A percentile compares a stretch with the other conserved stretches of the same genome.
These are phyloP conservation scores for Parastagonospora avenae DNA, from an alignment of 2,329 filamentous ascomycete species.

Conservation along the genomic window DNA sequence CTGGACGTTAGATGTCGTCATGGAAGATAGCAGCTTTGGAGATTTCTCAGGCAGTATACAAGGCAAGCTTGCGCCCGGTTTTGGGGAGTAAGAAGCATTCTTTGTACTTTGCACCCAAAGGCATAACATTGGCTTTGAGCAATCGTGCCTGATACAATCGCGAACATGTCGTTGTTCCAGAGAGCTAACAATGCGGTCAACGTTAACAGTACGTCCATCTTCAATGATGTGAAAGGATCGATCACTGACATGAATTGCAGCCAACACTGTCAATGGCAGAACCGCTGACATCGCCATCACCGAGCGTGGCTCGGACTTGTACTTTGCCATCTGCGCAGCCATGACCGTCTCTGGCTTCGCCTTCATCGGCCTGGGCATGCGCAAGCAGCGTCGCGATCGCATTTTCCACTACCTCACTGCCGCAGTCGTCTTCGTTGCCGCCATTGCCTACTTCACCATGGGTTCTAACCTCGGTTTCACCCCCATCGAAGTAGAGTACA, in stretches of 20 bases:
- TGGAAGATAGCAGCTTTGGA: neutral
- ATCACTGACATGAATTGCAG: slow-evolving; percentile 17
- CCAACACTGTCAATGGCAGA: slow-evolving; percentile 52
- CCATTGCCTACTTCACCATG: slow-evolving; percentile 70
- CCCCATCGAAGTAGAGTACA: slow-evolving; percentile 67
- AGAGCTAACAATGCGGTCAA: slow-evolving; percentile 27
- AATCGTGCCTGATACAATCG: neutral
- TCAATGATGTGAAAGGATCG: neutral
- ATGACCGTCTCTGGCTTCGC: slow-evolving; percentile 60
- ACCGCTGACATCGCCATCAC: slow-evolving; percentile 63
- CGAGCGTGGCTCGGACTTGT: slow-evolving; percentile 64
- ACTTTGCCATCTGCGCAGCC: slow-evolving; percentile 65
- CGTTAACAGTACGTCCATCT: slow-evolving; percentile 17
- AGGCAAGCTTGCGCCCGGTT: neutral
- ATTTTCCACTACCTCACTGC: slow-evolving; percentile 70
- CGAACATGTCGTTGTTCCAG: slow-evolving; percentile 9
- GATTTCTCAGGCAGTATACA: neutral
- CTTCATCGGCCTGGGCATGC: slow-evolving; percentile 59
- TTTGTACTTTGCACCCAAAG: neutral
- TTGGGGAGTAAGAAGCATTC: neutral
- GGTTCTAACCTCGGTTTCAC: slow-evolving; percentile 69
- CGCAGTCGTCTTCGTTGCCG: slow-evolving; percentile 61
- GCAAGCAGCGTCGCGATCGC: slow-evolving; percentile 61
- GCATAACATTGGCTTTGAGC: neutral
- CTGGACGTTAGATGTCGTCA: slow-evolving; percentile 3